Base-by-base conservation (phyloP, 2,329 filamentous ascomycete genomes). In the Tolypocladium capitatum region DNA sequence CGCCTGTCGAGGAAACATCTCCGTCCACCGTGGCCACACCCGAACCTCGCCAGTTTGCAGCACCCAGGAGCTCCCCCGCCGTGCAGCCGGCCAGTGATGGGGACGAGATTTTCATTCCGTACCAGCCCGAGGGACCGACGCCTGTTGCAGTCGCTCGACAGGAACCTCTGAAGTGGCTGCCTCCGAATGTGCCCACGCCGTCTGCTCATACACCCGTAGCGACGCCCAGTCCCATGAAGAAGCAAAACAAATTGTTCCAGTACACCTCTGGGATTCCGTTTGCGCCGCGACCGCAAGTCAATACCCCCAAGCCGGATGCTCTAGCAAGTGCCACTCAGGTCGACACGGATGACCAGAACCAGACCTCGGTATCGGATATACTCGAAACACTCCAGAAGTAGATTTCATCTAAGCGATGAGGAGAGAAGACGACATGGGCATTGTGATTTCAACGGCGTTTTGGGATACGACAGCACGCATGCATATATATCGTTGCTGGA, bases 111-210 rank as follows among this genome's bases (percentile, higher is more conserved):
- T 80, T 80, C 51, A 64, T 80, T 24, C 68, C 68, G 0, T 79
- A 78, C 51, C 72, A 79, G 49, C 75, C 76, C 0, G 69, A 75
- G n/a, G 76, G 75, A 0, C 71, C 74, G 1, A 51, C 63, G 0
- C 66, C 75, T 0, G 57, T 61, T 4, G 46, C 68, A 1, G 51
- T 70, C 16, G 55, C 62, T 7, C 62, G 62, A 31, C 58, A 64
- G 30, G 68, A 70, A 51, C 60, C 67, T 5, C 60, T 78, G 46
- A 68, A 68, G 46, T 79, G 75, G 75, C 62, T 77, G 24, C 71
- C 73, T 14, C 72, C 74, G 4, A 75, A 74, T 48, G 63, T 60
- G 5, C 52, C 61, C 0, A 64, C 63, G n/a, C 62, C 65, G 4
- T 57, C 63, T 43, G 57, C 62, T 8, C 57, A 57, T 41, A 61